Percentiles rank a stretch among this genome's conserved stretches.
These are phyloP conservation scores for Phytophthora niederhauseri DNA, from an alignment of 352 stramenopile genomes.

Conservation along the genomic window DNA sequence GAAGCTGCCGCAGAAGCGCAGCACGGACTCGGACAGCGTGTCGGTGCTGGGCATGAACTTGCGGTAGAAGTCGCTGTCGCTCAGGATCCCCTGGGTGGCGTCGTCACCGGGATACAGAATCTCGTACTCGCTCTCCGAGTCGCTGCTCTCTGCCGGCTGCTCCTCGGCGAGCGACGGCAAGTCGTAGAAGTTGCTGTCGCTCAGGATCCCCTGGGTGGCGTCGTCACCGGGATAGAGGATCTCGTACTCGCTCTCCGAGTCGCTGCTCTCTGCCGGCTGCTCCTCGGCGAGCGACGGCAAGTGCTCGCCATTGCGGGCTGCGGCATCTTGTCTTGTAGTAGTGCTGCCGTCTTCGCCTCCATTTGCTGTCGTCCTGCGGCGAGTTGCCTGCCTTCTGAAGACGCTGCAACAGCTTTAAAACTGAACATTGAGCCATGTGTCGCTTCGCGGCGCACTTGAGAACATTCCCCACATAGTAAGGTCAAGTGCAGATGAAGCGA, in stretches of 20 bases:
- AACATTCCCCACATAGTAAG: background rate
- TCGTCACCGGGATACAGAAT: slow-evolving; percentile 55
- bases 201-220: slow-evolving; percentile 52
- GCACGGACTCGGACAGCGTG: slow-evolving; percentile 54
- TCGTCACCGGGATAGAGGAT: slow-evolving; percentile 55
- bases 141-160: slow-evolving; percentile 26
- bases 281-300: background rate
- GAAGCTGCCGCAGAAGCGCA: slow-evolving; percentile 69
- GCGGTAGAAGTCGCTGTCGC: slow-evolving; percentile 56
- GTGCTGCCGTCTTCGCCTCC: background rate
- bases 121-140: slow-evolving; percentile 67
- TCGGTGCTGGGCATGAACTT: slow-evolving; percentile 59
- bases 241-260: slow-evolving; percentile 67
- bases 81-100: slow-evolving; percentile 52
- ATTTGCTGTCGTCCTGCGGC: background rate
- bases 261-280: slow-evolving; percentile 25
- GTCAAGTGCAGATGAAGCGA: background rate
- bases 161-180: background rate
- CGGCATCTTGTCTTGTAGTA: background rate
- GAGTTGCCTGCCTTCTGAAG: no score
- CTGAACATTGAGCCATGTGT: background rate
- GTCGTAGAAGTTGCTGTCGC: no score
- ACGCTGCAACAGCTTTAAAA: background rate
- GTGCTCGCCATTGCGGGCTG: background rate
- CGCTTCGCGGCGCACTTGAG: background rate